Evolutionary conservation across 2,329 filamentous ascomycete species (phyloP), one percentile per base, ranked within the genome.

Genomic region (Cladophialophora chaetospira): DNA sequence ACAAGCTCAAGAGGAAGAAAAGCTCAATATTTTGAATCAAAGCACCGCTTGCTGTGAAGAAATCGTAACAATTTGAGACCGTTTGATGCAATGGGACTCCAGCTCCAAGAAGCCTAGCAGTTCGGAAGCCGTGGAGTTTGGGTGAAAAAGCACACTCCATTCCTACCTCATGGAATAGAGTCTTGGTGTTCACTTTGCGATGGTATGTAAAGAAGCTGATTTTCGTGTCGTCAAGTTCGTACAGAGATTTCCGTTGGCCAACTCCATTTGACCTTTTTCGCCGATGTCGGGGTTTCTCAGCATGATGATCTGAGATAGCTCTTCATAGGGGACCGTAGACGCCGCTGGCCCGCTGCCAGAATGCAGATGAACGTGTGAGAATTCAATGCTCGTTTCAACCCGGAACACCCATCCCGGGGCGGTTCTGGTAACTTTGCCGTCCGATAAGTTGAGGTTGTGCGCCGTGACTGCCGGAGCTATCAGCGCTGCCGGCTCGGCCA

Each of bases 401-500:
- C 29, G 59, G 44, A 31, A 66, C 40, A 13, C 62, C 63, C 55
- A 62, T 60, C 25, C 65, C 62, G 13, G 62, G 57, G 47, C 60
- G 63, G 4, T 55, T 55, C 38, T 66, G 63, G 56, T 64, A 67
- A 40, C 63, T 66, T 19, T 65, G 64, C 35, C 63, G 55, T 50
- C 59, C 58, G 28, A 44, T 46, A n/a, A 54, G 54, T 19, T 48
- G 50, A 50, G 56, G 54, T 15, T 48, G 50, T 44, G 36, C 64
- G 8, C 42, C 52, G 33, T 62, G 53, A 45, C 61, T 63, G 25
- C 59, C 62, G 5, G 50, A 45, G 50, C 65, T 67, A 40, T 62
- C 63, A 23, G 54, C 42, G 47, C 65, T 66, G 23, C 61, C 63
- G 23, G 61, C 62, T 21, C 63, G 54, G 21, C 65, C 53, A 47